phyloP scores from a whole-genome alignment of 495 filamentous ascomycete species.

The Penicillium flavigenum region DNA sequence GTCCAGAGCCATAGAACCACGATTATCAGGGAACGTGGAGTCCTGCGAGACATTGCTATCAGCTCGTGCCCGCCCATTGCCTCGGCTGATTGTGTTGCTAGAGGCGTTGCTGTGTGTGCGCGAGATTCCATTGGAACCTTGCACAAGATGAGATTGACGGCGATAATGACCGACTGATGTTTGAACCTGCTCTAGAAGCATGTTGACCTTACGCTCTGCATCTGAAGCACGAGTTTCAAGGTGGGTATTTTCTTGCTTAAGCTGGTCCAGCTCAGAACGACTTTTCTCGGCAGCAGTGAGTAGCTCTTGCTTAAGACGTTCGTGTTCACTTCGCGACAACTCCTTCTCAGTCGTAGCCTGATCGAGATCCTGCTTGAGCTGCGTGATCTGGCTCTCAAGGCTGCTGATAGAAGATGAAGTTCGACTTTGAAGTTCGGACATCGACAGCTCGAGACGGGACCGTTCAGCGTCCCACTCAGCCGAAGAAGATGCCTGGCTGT shows the following conservation, averaged over 20 bases:
- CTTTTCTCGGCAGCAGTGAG: conserved; percentile 53
- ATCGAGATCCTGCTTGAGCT: conserved; percentile 66
- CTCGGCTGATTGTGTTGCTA: conserved; percentile 34
- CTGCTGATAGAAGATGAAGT: conserved; percentile 61
- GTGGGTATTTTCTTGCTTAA: conserved; percentile 75
- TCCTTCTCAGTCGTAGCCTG: conserved; percentile 67
- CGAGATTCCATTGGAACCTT: conserved; percentile 41
- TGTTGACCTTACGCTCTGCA: conserved; percentile 87
- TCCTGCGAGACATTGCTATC: conserved; percentile 54
- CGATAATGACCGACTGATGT: conserved; percentile 92
- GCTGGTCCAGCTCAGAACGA: conserved; percentile 69
- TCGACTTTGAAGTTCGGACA: conserved; percentile 64
- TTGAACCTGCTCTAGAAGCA: conserved; percentile 92
- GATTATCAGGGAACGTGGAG: conserved; percentile 61
- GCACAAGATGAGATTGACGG: conserved; percentile 64
- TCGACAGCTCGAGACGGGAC: conserved; percentile 59
- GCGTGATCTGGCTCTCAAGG: conserved; percentile 69
- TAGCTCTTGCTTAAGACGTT: conserved; percentile 60
- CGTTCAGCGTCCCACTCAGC: conserved; percentile 80
- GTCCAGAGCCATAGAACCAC: conserved; percentile 85
- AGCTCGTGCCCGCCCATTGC: conserved; percentile 35
- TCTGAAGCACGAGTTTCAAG: conserved; percentile 81
- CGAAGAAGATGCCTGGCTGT: conserved; percentile 32
- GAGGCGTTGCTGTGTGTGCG: conserved; percentile 49
- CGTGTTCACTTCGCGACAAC: conserved; percentile 52